A percentile compares a stretch with the other conserved stretches of the same genome.
Evolutionary conservation across 2,329 filamentous ascomycete species (phyloP).

Genomic region (Chrysosporium keratinophilum): DNA sequence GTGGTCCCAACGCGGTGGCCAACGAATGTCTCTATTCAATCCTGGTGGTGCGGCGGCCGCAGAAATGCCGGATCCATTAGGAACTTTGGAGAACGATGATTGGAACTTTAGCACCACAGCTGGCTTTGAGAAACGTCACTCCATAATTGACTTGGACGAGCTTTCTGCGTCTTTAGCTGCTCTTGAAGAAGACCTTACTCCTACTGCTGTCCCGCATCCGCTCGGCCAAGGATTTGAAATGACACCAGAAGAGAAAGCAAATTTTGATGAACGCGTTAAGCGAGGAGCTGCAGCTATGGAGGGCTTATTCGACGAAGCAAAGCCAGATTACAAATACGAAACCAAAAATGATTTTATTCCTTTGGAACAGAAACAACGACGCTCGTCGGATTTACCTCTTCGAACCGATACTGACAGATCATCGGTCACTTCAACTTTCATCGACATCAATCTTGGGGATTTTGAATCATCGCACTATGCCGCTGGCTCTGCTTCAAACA

Average conservation of each 20-base stretch:
- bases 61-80: conserved; percentile 36
- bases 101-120: conserved; percentile 58
- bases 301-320: conserved; percentile 47
- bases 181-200: conserved; percentile 30
- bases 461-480: conserved; percentile 43
- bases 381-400: conserved; percentile 46
- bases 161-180: conserved; percentile 39
- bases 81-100: conserved; percentile 40
- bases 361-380: conserved; percentile 33
- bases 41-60: conserved; percentile 49
- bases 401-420: conserved; percentile 38
- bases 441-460: conserved; percentile 49
- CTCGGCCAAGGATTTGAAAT: conserved; percentile 27
- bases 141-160: conserved; percentile 38
- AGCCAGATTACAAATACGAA: conserved; percentile 49
- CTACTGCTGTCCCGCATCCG: conserved; percentile 16
- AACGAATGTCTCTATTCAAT: conserved; percentile 49
- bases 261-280: conserved; percentile 48
- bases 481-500: conserved; percentile 42
- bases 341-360: conserved; percentile 42
- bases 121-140: conserved; percentile 46
- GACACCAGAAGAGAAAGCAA: conserved; percentile 39
- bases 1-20: conserved; percentile 41
- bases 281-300: conserved; percentile 48
- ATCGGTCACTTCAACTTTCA: conserved; percentile 40